These are phyloP conservation scores for Dimocarpus longan DNA, from an alignment of 345 rosid species.

Conservation along the genomic window DNA sequence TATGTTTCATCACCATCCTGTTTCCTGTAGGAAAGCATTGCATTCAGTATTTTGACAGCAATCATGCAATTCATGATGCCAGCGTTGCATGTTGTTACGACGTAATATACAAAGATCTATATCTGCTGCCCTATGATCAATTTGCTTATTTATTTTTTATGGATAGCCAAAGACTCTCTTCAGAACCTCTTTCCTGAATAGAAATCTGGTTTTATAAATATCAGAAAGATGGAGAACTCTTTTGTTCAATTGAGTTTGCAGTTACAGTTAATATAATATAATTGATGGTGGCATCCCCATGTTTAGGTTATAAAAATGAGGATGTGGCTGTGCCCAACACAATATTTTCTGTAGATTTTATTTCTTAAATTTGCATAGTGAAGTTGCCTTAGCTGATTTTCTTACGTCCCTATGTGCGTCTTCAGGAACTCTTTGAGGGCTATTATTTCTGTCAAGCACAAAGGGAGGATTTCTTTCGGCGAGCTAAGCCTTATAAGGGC, in stretches of 20 bases:
- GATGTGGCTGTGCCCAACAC: neutral
- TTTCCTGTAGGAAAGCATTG: neutral
- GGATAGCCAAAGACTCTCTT: neutral
- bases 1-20: slow-evolving; percentile 2
- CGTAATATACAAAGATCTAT: neutral
- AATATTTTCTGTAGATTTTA: neutral
- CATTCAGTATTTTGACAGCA: neutral
- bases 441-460: slow-evolving; percentile 99
- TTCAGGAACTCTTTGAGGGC: slow-evolving; percentile 93
- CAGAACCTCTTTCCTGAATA: neutral
- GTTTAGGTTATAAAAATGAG: neutral
- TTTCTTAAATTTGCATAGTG: slow-evolving; percentile 6
- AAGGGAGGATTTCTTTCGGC: slow-evolving; percentile 74
- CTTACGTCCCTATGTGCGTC: slow-evolving; percentile 10
- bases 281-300: neutral
- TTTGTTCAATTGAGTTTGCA: slow-evolving; percentile 1
- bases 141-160: neutral
- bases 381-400: neutral
- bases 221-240: neutral
- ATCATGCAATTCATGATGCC: neutral
- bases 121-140: neutral
- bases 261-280: neutral
- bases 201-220: neutral
- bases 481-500: slow-evolving; percentile 80
- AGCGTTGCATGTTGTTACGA: neutral